Conservation (phyloP, 352 stramenopile genomes). For the Hyaloperonospora brassicae region DNA sequence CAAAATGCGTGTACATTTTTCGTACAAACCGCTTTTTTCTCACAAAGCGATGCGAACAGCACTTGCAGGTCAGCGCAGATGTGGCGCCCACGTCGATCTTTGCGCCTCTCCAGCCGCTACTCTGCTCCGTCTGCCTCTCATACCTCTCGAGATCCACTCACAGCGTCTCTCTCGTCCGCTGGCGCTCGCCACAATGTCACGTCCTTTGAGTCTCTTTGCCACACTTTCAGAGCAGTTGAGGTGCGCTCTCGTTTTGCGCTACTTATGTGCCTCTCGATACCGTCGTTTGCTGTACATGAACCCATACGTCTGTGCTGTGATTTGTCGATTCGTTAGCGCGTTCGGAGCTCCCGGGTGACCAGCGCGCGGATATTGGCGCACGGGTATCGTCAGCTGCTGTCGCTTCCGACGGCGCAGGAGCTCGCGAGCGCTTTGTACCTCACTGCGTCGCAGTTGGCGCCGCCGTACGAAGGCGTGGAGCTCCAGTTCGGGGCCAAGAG, state of each 20-base stretch:
- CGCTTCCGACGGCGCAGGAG: conserved; percentile 21
- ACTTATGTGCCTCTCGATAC: no score
- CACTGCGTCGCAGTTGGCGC: conserved; percentile 60
- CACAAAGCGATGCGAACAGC: no score
- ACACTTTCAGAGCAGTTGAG: not conserved
- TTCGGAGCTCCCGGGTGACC: conserved; percentile 45
- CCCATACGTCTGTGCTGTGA: no score
- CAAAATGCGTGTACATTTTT: no score
- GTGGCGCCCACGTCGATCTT: no score
- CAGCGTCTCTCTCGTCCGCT: no score
- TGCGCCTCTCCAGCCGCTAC: no score
- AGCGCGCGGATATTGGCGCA: conserved; percentile 42
- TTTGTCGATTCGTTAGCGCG: conserved; percentile 28
- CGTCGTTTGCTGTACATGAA: no score
- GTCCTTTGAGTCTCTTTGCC: not conserved
- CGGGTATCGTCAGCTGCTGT: conserved; percentile 34
- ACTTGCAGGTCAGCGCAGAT: no score
- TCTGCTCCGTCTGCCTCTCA: no score
- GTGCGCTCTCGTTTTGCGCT: not conserved
- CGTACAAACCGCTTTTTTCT: no score
- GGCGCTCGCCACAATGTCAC: not conserved
- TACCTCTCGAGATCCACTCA: no score
- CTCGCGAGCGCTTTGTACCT: conserved; percentile 60
- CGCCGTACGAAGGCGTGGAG: conserved; percentile 61
- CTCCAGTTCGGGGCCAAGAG: conserved; percentile 59